phyloP scores from a whole-genome alignment of 2,329 filamentous ascomycete genomes.

The Sclerotinia nivalis region DNA sequence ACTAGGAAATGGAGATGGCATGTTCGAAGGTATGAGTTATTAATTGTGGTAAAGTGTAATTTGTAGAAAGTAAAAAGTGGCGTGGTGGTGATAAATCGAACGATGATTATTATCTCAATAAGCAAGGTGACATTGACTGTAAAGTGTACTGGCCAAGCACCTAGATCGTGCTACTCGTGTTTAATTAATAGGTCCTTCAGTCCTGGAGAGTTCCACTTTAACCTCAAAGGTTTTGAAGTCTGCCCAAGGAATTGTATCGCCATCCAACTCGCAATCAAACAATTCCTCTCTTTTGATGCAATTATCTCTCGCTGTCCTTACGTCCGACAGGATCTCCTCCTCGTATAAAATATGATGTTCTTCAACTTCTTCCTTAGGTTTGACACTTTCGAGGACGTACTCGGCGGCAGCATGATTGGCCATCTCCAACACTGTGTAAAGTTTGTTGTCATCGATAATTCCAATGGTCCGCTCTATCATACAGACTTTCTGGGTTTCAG shows the following conservation, averaged over 20 bases:
- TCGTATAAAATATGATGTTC: background rate
- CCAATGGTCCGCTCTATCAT: background rate
- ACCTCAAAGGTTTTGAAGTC: background rate
- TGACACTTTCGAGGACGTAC: conserved; percentile 18
- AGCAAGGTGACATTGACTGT: background rate
- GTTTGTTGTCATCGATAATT: background rate
- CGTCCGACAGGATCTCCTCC: background rate
- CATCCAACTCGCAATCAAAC: background rate
- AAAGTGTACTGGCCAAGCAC: background rate
- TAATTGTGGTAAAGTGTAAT: background rate
- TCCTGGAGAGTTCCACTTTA: rapidly evolving
- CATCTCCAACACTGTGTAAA: conserved; percentile 25
- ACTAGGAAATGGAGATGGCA: background rate
- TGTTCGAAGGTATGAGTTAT: background rate
- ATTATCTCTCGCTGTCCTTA: conserved; percentile 2
- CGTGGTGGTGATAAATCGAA: background rate
- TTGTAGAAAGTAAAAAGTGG: background rate
- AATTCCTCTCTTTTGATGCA: background rate
- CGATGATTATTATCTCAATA: background rate
- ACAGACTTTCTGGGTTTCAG: background rate
- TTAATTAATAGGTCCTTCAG: conserved; percentile 6
- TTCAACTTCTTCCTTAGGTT: conserved; percentile 25
- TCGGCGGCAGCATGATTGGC: conserved; percentile 31
- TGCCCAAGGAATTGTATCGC: background rate
- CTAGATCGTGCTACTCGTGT: background rate